These are phyloP conservation scores for Mycena citricolor DNA, from an alignment of 1,284 basidiomycete species.

Conservation along the genomic window DNA sequence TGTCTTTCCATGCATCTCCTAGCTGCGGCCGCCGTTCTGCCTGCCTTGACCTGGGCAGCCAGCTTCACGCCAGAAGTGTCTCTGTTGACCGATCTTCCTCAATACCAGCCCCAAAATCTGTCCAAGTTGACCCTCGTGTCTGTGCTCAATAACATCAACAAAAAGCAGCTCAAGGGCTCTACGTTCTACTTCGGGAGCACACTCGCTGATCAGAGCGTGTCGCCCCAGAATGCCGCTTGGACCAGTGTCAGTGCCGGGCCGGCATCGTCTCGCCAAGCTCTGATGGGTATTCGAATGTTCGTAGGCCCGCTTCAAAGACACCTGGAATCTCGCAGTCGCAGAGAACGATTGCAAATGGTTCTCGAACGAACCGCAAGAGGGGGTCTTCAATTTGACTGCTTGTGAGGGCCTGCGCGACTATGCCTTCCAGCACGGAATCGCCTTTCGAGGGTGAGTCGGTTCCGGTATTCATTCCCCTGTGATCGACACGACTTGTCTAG, in stretches of 20 bases:
- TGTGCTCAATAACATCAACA: constrained; percentile 20
- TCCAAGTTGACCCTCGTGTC: constrained; percentile 13
- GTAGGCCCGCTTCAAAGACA: constrained; percentile 21
- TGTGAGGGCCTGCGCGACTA: constrained; percentile 14
- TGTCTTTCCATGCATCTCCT: too few relatives aligned
- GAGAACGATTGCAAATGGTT: constrained; percentile 24
- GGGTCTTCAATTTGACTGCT: constrained; percentile 21
- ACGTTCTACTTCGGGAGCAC: constrained; percentile 21
- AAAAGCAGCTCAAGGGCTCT: constrained; percentile 16
- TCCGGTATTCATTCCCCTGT: neutral
- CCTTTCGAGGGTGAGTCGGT: constrained; percentile 16
- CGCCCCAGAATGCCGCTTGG: constrained; percentile 18
- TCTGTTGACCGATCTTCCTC: constrained; percentile 19
- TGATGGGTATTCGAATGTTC: neutral
- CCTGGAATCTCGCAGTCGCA: constrained; percentile 19
- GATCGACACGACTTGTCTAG: neutral
- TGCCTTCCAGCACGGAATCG: constrained; percentile 12
- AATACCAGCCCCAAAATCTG: constrained; percentile 8
- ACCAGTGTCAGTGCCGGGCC: constrained; percentile 12
- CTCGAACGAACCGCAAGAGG: constrained; percentile 16
- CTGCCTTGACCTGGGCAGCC: too few relatives aligned
- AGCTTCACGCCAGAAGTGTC: constrained; percentile 19
- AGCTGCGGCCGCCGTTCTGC: too few relatives aligned
- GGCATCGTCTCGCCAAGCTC: neutral
- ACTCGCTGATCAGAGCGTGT: constrained; percentile 15